phyloP scores from a whole-genome alignment of 2,329 filamentous ascomycete species.

The Alternaria gaisen region DNA sequence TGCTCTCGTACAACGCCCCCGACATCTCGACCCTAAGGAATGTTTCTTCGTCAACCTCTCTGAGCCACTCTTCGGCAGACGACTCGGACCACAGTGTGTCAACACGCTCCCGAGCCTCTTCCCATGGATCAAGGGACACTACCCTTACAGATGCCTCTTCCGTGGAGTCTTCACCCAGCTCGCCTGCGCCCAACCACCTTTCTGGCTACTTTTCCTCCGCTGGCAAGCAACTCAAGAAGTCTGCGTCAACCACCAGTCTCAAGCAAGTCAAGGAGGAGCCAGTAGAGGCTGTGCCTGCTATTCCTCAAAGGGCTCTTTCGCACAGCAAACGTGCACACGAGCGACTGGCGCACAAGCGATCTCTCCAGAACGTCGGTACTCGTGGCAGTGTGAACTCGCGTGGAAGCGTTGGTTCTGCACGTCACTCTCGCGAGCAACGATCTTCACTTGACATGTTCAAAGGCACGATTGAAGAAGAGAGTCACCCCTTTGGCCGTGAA shows the following conservation, averaged over 20 bases:
- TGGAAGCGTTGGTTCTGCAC: constrained; percentile 62
- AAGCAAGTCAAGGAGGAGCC: constrained; percentile 37
- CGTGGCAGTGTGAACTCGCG: constrained; percentile 36
- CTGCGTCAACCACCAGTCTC: constrained; percentile 49
- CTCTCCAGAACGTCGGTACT: constrained; percentile 57
- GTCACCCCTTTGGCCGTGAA: constrained; percentile 87
- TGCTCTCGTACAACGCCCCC: constrained; percentile 93
- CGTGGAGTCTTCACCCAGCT: constrained; percentile 57
- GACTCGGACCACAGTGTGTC: constrained; percentile 73
- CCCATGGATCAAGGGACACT: constrained; percentile 66
- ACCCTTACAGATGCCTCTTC: constrained; percentile 71
- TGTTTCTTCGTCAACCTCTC: constrained; percentile 61
- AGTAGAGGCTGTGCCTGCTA: constrained; percentile 64
- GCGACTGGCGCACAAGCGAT: constrained; percentile 74
- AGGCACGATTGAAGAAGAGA: constrained; percentile 48
- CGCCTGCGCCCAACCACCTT: constrained; percentile 64
- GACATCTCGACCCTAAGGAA: constrained; percentile 67
- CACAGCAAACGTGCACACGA: constrained; percentile 91
- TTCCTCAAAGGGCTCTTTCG: constrained; percentile 81
- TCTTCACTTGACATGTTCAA: constrained; percentile 55
- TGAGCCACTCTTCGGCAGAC: constrained; percentile 68
- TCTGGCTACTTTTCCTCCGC: constrained; percentile 67
- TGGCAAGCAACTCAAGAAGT: constrained; percentile 54
- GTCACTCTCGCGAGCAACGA: constrained; percentile 65
- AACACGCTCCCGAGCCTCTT: constrained; percentile 56